These are phyloP conservation scores for Candida namnaoensis DNA, from an alignment of 805 yeast genomes.

Conservation along the genomic window DNA sequence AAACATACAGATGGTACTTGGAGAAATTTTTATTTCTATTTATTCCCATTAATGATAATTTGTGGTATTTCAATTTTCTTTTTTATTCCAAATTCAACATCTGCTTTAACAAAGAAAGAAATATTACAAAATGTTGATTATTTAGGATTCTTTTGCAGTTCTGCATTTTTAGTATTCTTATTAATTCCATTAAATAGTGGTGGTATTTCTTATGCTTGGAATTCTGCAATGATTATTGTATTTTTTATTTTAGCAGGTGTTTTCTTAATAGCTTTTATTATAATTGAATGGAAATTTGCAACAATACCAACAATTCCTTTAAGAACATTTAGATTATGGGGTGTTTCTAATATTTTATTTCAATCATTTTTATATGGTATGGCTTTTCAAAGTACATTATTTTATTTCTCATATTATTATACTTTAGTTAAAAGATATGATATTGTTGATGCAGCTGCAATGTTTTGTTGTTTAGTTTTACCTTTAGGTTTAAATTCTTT, in stretches of 20 bases:
- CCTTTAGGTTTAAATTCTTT: conserved; percentile 33
- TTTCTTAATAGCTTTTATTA: conserved; percentile 27
- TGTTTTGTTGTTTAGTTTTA: conserved; percentile 29
- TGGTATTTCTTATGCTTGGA: conserved; percentile 42
- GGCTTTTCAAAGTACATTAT: conserved; percentile 35
- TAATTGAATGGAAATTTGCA: conserved; percentile 37
- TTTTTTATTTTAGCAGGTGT: conserved; percentile 25
- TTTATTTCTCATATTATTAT: conserved; percentile 38
- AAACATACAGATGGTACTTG: conserved; percentile 27
- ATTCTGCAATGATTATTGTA: conserved; percentile 22
- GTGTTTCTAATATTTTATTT: conserved; percentile 25
- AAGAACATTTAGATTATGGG: conserved; percentile 26
- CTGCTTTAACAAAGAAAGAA: conserved; percentile 21
- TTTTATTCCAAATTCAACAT: conserved; percentile 23
- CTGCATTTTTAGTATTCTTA: conserved; percentile 36
- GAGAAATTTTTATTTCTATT: conserved; percentile 44
- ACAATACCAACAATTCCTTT: conserved; percentile 47
- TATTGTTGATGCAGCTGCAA: conserved; percentile 4
- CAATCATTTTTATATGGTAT: conserved; percentile 41
- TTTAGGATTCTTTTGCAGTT: conserved; percentile 35
- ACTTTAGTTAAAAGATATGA: conserved; percentile 30
- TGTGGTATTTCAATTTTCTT: conserved; percentile 14
- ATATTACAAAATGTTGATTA: conserved; percentile 41
- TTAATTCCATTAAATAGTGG: conserved; percentile 50
- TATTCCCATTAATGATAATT: conserved; percentile 28